Percentiles rank a stretch among this genome's conserved stretches.
phyloP scores from a whole-genome alignment of 2,329 filamentous ascomycete species.

The Microsporum ferrugineum region DNA sequence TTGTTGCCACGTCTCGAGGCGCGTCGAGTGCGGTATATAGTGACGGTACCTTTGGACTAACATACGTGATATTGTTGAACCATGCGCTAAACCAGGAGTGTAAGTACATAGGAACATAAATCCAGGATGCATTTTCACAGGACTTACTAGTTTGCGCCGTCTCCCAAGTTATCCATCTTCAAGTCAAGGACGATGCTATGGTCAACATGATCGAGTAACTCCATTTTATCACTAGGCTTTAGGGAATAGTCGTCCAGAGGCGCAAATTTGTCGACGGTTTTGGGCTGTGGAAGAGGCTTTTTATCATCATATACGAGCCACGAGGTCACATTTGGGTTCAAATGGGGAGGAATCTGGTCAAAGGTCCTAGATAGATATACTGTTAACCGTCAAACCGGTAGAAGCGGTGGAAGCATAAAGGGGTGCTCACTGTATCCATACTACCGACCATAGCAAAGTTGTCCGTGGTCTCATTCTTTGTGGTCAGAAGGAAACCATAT shows the following conservation, averaged over 20 bases:
- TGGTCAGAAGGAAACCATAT: slow-evolving; percentile 10
- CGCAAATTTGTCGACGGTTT: slow-evolving; percentile 1
- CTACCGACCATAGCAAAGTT: slow-evolving; percentile 27
- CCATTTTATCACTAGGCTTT: slow-evolving; percentile 32
- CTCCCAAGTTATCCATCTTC: slow-evolving; percentile 44
- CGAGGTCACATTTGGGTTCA: slow-evolving; percentile 25
- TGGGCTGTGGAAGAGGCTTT: slow-evolving; percentile 8
- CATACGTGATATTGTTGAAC: slow-evolving; percentile 12
- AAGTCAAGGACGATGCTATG: slow-evolving; percentile 23
- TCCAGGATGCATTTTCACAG: neutral
- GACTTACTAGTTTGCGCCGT: slow-evolving; percentile 13
- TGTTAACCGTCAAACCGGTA: neutral
- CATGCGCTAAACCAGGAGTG: slow-evolving; percentile 5
- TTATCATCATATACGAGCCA: slow-evolving; percentile 21
- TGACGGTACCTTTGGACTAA: slow-evolving; percentile 9
- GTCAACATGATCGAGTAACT: slow-evolving; percentile 12
- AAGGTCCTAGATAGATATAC: slow-evolving; percentile 4
- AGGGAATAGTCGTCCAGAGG: slow-evolving; percentile 8
- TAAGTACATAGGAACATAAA: neutral
- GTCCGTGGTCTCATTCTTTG: slow-evolving; percentile 7
- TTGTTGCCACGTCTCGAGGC: slow-evolving; percentile 5
- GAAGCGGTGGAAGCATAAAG: neutral
- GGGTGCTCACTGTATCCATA: slow-evolving; percentile 8
- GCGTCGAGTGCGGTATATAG: slow-evolving; percentile 8
- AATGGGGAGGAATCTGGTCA: slow-evolving; percentile 2